phyloP scores from a whole-genome alignment of 305 asterid species.

The Rubia peregrina region DNA sequence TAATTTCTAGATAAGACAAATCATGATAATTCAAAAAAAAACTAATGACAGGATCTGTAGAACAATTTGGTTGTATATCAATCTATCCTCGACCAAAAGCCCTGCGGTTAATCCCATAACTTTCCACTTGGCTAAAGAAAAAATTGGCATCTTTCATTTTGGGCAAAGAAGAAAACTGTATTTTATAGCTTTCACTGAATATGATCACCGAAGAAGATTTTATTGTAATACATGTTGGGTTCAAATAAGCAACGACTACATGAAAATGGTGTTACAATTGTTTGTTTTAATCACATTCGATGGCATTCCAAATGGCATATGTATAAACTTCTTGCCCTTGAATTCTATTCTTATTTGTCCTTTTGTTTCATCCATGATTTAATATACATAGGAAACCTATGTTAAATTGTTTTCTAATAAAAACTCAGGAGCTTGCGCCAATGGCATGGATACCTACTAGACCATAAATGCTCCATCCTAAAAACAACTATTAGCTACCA shows the following conservation, averaged over 20 bases:
- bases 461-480: slow-evolving; percentile 37
- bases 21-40: too few relatives aligned
- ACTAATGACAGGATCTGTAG: slow-evolving; percentile 34
- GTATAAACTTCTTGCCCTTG: slow-evolving; percentile 20
- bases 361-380: slow-evolving; percentile 56
- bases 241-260: slow-evolving; percentile 50
- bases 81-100: slow-evolving; percentile 28
- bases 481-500: slow-evolving; percentile 28
- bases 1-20: background rate
- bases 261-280: slow-evolving; percentile 58
- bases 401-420: slow-evolving; percentile 25
- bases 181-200: slow-evolving; percentile 34
- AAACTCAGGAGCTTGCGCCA: slow-evolving; percentile 14
- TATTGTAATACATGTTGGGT: slow-evolving; percentile 42
- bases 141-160: too few relatives aligned
- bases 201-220: slow-evolving; percentile 37
- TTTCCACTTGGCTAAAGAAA: too few relatives aligned
- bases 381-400: slow-evolving; percentile 37
- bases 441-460: slow-evolving; percentile 37
- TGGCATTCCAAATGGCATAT: background rate
- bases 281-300: slow-evolving; percentile 41
- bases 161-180: slow-evolving; percentile 24
- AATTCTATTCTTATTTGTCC: slow-evolving; percentile 43
- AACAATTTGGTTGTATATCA: background rate
- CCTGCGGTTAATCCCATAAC: slow-evolving; percentile 27